phyloP scores from a whole-genome alignment of 176 grass and related monocot species.

The Carex kokanica region DNA sequence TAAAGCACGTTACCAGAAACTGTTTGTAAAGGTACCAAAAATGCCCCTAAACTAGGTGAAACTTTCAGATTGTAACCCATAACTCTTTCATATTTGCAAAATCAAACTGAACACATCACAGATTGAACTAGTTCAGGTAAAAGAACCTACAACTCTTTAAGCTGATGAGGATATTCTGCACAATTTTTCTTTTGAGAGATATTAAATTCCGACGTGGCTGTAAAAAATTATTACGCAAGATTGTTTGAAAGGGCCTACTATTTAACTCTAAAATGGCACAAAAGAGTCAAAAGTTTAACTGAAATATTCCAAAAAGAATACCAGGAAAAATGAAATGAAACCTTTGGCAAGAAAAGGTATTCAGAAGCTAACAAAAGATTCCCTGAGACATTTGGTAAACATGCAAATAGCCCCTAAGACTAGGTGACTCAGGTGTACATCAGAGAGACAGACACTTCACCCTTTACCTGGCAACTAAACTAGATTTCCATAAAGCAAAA shows the following conservation, averaged over 20 bases:
- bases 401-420: too few relatives aligned
- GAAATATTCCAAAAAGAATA: background rate
- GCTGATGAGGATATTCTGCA: background rate
- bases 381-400: background rate
- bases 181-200: background rate
- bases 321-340: background rate
- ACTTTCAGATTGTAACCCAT: background rate
- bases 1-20: background rate
- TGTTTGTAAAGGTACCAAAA: background rate
- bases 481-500: background rate
- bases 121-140: background rate
- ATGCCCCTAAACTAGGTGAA: background rate
- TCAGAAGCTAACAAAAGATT: background rate
- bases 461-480: background rate
- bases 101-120: background rate
- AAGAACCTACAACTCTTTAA: background rate
- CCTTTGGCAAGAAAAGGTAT: background rate
- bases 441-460: background rate
- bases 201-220: too few relatives aligned
- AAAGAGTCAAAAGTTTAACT: background rate
- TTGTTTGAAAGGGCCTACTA: background rate
- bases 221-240: too few relatives aligned
- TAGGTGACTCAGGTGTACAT: too few relatives aligned
- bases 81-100: background rate
- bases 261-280: background rate